Evolutionary conservation across 257 asterid genomes (phyloP), one percentile per base, ranked within the genome.

Genomic region (Apocynum venetum): DNA sequence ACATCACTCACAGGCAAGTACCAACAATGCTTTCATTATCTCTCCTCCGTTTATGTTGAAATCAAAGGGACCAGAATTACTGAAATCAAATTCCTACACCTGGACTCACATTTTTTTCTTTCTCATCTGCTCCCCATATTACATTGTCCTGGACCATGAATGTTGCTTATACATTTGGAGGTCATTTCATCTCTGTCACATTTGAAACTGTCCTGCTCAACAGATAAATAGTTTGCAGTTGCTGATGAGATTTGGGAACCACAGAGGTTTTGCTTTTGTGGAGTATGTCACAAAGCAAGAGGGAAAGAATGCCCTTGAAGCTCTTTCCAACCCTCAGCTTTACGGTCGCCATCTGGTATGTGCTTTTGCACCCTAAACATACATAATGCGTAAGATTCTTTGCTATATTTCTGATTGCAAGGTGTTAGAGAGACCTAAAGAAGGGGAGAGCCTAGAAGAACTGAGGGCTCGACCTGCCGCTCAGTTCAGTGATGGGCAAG

Each of bases 301-400:
- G 81, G 91, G 98, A 55, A 84, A 83, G 74, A 93, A 88, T 75
- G 99, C 99, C 76, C 91, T 93, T 71, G 80, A 88, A 86, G 89
- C 97, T 84, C 96, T 93, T 81, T 86, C 97, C 51, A 93, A 76
- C 80, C 85, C 96, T 51, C 99, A 96, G 87, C 89, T 96, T 79
- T 96, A 93, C n/a, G 99, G 98, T 51, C 99, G 99, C 72, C 98
- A 86, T 89, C 79, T 95, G 99, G 99, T 95, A 90, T 10, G 91
- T 83, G 49, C 35, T 64, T 61, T 35, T 7, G 15, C 11, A 57
- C 55, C 77, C n/a, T 38, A 7, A 44, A 17, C 51, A 31, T 64
- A 53, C 17, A 3, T 49, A 36, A 11, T 43, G 55, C 41, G 8
- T 73, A 41, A 2, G 36, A 25, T 36, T 72, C 25, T 55, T 66